Base-by-base conservation (phyloP, 2,329 filamentous ascomycete species). In the Colletotrichum incanum region DNA sequence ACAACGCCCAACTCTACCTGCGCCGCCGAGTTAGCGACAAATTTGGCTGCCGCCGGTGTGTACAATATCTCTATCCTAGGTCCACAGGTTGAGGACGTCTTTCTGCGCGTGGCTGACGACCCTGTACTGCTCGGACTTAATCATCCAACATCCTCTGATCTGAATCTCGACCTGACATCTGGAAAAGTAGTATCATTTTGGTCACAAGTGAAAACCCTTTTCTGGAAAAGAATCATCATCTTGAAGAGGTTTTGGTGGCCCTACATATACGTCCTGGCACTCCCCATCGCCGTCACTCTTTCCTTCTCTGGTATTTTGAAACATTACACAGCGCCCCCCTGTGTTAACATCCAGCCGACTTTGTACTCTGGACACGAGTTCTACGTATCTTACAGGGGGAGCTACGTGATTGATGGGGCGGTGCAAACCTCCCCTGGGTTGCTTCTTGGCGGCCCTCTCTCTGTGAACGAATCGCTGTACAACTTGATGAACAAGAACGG, bases 21-120 rank as follows among this genome's bases (percentile, higher is more conserved):
- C 0, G 80, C 80, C 28, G 76, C 78, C 6, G 34, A 71, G 31
- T 59, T 82, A 0, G 64, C 78, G n/a, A 73, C 75, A 0, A 81
- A 86, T 56, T 89, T 90, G 4, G 83, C 86, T 28, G 82, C 86
- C 26, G 86, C 87, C 0, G 88, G 89, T 4, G 78, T 82, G 0
- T 86, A 43, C 0, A 75, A 80, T 45, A 76, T 79, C 14, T 72
- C 75, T 26, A 74, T 82, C 11, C 72, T 78, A 1, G 79, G 80
- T 3, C 80, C 80, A 0, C 77, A 77, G 28, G 71, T 82, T 8
- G 80, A 82, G 56, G 79, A 82, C 62, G 79, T 81, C 20, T 82
- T 82, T 60, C 75, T 82, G 14, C 65, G 71, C 1, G 76, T 79
- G 5, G 77, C 77, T 2, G 77, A 76, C 23, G 75, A 79, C 11